phyloP scores from a whole-genome alignment of 1,139 yeast species.

The Diutina catenulata region DNA sequence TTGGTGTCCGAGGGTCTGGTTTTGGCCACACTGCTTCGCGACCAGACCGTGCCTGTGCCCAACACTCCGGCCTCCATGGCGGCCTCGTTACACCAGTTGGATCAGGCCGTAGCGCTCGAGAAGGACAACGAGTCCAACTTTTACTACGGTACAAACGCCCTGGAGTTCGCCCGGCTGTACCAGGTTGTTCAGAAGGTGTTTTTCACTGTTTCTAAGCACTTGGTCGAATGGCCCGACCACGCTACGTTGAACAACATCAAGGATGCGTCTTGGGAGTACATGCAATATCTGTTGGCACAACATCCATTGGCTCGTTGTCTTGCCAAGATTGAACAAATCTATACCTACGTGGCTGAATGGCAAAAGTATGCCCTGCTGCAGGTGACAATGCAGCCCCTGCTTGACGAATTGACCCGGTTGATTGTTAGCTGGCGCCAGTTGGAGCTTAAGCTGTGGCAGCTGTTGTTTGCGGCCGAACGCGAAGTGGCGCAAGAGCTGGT shows the following conservation, averaged over 20 bases:
- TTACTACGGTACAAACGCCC: constrained; percentile 52
- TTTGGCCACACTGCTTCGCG: constrained; percentile 12
- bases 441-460: constrained; percentile 80
- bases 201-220: constrained; percentile 32
- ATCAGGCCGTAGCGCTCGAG: neutral
- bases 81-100: neutral
- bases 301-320: constrained; percentile 68
- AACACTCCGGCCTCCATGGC: too few relatives aligned
- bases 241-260: constrained; percentile 67
- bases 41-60: neutral
- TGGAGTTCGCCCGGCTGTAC: constrained; percentile 22
- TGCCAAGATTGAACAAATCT: constrained; percentile 78
- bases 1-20: constrained; percentile 33
- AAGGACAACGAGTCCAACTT: constrained; percentile 33
- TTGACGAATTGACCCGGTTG: constrained; percentile 48
- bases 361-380: constrained; percentile 80
- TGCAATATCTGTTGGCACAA: constrained; percentile 42
- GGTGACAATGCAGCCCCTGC: constrained; percentile 47
- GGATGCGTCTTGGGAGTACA: constrained; percentile 57
- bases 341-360: constrained; percentile 81
- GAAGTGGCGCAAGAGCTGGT: constrained; percentile 32
- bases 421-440: constrained; percentile 86
- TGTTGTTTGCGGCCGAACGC: constrained; percentile 63
- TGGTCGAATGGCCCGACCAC: constrained; percentile 88
- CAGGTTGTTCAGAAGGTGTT: constrained; percentile 21